These are phyloP conservation scores for Triticum timopheevii DNA, from an alignment of 176 grass and related monocot species.

Conservation along the genomic window DNA sequence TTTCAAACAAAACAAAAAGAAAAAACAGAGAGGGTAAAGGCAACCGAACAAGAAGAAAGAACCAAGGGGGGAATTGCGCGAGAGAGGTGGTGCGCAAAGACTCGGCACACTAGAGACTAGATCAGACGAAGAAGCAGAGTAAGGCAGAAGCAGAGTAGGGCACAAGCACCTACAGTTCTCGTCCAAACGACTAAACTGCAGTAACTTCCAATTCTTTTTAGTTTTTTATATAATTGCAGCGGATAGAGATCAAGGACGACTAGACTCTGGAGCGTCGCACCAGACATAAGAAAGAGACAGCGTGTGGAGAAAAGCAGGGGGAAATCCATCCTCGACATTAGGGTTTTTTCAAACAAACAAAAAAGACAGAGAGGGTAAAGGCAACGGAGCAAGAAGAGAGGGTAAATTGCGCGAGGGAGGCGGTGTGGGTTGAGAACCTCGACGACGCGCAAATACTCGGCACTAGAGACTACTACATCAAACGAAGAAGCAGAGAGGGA, in stretches of 20 bases:
- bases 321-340: too few species aligned
- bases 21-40: neutral
- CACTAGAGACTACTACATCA: neutral
- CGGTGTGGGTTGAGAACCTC: neutral
- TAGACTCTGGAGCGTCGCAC: too few species aligned
- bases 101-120: neutral
- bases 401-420: neutral
- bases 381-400: neutral
- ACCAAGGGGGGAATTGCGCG: neutral
- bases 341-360: too few species aligned
- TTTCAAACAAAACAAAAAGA: too few species aligned
- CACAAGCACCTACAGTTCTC: neutral
- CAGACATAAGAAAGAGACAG: too few species aligned
- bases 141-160: too few species aligned
- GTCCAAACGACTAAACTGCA: neutral
- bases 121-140: neutral
- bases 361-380: neutral
- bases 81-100: neutral
- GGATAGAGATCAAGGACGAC: too few species aligned
- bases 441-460: too few species aligned
- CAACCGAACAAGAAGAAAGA: neutral
- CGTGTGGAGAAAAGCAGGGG: too few species aligned
- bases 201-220: neutral
- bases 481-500: neutral
- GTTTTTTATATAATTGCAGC: neutral